Percentiles rank a stretch among this genome's conserved stretches.
Conservation (phyloP, 1,284 basidiomycete genomes). For the Cutaneotrichosporon cavernicola region DNA sequence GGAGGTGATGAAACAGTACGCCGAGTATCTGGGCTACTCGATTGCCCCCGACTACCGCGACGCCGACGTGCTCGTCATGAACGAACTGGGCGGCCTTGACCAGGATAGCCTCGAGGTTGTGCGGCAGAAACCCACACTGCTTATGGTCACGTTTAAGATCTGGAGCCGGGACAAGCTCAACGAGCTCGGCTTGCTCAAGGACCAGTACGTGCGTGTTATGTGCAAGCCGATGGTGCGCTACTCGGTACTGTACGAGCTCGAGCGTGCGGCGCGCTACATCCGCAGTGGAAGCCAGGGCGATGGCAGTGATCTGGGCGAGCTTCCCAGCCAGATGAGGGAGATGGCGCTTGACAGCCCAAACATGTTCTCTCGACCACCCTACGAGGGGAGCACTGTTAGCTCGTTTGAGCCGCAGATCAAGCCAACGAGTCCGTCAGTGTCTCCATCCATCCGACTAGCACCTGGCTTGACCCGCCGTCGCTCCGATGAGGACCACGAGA, state of each 20-base stretch:
- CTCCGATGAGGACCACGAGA: slow-evolving; percentile 7
- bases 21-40: slow-evolving; percentile 76
- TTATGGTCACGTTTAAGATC: slow-evolving; percentile 54
- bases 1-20: slow-evolving; percentile 66
- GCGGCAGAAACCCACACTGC: slow-evolving; percentile 8
- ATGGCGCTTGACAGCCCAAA: neutral
- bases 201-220: slow-evolving; percentile 66
- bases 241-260: slow-evolving; percentile 65
- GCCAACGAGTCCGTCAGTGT: slow-evolving; percentile 1
- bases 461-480: slow-evolving; percentile 4
- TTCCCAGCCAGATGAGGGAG: neutral
- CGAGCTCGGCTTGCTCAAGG: slow-evolving; percentile 50
- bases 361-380: no score
- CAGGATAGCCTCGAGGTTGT: slow-evolving; percentile 55
- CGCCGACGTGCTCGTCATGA: slow-evolving; percentile 78
- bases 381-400: neutral
- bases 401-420: slow-evolving; percentile 8
- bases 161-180: slow-evolving; percentile 27
- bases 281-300: slow-evolving; percentile 1
- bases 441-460: neutral
- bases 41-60: slow-evolving; percentile 54
- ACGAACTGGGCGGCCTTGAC: slow-evolving; percentile 64
- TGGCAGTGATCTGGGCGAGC: slow-evolving; percentile 7
- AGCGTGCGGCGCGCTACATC: slow-evolving; percentile 30
- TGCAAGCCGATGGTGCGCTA: slow-evolving; percentile 85